Percentiles rank a stretch among this genome's conserved stretches.
These are phyloP conservation scores for Podospora tetraspora DNA, from an alignment of 495 filamentous ascomycete genomes.

Conservation along the genomic window DNA sequence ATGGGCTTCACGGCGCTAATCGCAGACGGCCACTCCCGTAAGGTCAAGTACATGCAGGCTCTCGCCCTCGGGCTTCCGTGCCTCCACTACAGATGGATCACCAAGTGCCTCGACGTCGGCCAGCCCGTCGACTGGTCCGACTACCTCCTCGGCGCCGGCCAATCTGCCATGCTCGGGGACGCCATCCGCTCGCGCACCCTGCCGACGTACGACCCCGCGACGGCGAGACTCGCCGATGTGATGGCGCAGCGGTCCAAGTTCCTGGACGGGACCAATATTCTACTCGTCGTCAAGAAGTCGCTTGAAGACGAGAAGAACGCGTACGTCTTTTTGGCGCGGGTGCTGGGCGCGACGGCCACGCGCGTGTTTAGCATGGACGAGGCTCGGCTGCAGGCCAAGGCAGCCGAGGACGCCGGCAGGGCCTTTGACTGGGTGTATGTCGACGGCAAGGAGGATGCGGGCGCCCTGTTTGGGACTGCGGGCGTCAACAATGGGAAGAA, in stretches of 20 bases:
- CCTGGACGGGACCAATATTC: slow-evolving; percentile 59
- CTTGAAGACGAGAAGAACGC: slow-evolving; percentile 53
- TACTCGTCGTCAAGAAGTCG: slow-evolving; percentile 68
- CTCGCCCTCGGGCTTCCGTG: slow-evolving; percentile 86
- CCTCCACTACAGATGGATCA: slow-evolving; percentile 73
- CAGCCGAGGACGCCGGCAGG: slow-evolving; percentile 42
- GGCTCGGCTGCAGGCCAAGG: slow-evolving; percentile 52
- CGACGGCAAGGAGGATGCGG: slow-evolving; percentile 43
- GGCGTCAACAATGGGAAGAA: slow-evolving; percentile 27
- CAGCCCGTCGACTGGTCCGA: slow-evolving; percentile 65
- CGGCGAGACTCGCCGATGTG: slow-evolving; percentile 51
- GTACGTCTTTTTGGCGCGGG: slow-evolving; percentile 67
- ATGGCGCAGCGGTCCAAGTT: slow-evolving; percentile 55
- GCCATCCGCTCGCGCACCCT: slow-evolving; percentile 72
- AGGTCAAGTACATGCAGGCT: slow-evolving; percentile 91
- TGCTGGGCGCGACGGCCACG: slow-evolving; percentile 67
- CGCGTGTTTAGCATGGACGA: slow-evolving; percentile 60
- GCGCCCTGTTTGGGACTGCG: slow-evolving; percentile 24
- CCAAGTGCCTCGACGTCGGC: slow-evolving; percentile 58
- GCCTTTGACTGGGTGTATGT: slow-evolving; percentile 79
- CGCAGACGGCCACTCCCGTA: slow-evolving; percentile 80
- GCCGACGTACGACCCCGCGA: slow-evolving; percentile 50
- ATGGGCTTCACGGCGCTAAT: slow-evolving; percentile 81
- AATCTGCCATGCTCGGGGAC: slow-evolving; percentile 68
- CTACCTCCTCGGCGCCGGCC: slow-evolving; percentile 83